Evolutionary conservation across 345 rosid genomes (phyloP).

Genomic region (Streptanthus diversifolius): DNA sequence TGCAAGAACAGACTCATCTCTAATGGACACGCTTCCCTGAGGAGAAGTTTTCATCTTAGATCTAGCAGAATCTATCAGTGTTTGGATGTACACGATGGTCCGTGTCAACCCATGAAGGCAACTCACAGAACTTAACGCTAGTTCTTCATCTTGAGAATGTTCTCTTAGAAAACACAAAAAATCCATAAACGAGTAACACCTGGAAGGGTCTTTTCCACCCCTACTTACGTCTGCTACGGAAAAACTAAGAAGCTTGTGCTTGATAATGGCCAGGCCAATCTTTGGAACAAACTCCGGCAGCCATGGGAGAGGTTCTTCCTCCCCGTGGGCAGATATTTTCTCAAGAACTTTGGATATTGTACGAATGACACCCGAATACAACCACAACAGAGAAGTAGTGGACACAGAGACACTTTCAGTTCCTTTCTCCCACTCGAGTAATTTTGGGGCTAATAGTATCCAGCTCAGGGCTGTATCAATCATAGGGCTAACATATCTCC

Average conservation of each 20-base stretch:
- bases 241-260: conserved; percentile 52
- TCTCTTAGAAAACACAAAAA: conserved; percentile 57
- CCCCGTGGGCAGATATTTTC: conserved; percentile 40
- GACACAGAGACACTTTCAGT: conserved; percentile 27
- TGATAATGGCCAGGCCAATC: conserved; percentile 71
- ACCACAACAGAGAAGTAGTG: conserved; percentile 56
- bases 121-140: conserved; percentile 67
- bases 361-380: conserved; percentile 60
- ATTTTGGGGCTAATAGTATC: conserved; percentile 47
- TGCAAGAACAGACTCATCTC: conserved; percentile 58
- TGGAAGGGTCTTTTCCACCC: conserved; percentile 35
- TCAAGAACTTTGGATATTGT: conserved; percentile 68
- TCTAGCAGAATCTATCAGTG: conserved; percentile 59
- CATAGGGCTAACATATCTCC: conserved; percentile 75
- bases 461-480: conserved; percentile 73
- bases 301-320: conserved; percentile 49
- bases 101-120: conserved; percentile 64
- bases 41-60: conserved; percentile 31
- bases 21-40: conserved; percentile 38
- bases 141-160: conserved; percentile 42
- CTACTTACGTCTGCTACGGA: conserved; percentile 18
- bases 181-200: conserved; percentile 44
- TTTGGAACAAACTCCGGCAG: conserved; percentile 87
- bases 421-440: conserved; percentile 40
- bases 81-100: conserved; percentile 45